These are phyloP conservation scores for Phylloporus scabripes DNA, from an alignment of 768 basidiomycete genomes.

Conservation along the genomic window DNA sequence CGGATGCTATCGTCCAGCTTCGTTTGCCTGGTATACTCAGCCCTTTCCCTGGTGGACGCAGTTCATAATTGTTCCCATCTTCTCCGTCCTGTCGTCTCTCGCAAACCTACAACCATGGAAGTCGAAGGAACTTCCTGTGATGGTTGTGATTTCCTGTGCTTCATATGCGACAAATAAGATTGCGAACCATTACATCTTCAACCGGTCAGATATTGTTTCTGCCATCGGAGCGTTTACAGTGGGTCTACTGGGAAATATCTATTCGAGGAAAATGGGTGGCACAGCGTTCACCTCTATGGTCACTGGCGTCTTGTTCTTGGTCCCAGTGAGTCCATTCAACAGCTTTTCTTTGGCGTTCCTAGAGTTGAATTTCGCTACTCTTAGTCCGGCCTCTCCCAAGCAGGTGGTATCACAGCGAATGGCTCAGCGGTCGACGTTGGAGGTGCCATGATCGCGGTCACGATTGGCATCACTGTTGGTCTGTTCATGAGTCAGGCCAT, in stretches of 20 bases:
- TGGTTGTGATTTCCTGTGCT: conserved; percentile 80
- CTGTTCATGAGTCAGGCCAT: conserved; percentile 84
- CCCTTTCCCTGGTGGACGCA: conserved; percentile 76
- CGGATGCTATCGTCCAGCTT: conserved; percentile 67
- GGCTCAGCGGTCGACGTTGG: conserved; percentile 82
- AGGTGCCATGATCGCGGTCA: conserved; percentile 84
- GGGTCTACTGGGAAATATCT: conserved; percentile 72
- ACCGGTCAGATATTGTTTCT: conserved; percentile 77
- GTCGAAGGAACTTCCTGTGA: conserved; percentile 68
- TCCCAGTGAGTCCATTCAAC: conserved; percentile 55
- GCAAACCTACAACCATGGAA: conserved; percentile 73
- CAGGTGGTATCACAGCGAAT: conserved; percentile 77
- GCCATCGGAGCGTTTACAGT: conserved; percentile 83
- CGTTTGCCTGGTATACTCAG: conserved; percentile 73
- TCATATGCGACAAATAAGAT: conserved; percentile 76
- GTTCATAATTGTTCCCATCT: conserved; percentile 70
- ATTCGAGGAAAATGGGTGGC: conserved; percentile 76
- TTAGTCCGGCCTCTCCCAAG: conserved; percentile 80
- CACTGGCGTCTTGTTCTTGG: conserved; percentile 80
- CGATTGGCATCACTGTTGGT: conserved; percentile 86
- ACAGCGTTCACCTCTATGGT: conserved; percentile 92
- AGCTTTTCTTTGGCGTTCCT: background rate
- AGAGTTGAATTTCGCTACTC: background rate
- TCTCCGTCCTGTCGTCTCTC: conserved; percentile 67
- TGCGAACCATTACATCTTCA: conserved; percentile 81